phyloP scores from a whole-genome alignment of 129 eudicot species.

The Glebionis coronaria region DNA sequence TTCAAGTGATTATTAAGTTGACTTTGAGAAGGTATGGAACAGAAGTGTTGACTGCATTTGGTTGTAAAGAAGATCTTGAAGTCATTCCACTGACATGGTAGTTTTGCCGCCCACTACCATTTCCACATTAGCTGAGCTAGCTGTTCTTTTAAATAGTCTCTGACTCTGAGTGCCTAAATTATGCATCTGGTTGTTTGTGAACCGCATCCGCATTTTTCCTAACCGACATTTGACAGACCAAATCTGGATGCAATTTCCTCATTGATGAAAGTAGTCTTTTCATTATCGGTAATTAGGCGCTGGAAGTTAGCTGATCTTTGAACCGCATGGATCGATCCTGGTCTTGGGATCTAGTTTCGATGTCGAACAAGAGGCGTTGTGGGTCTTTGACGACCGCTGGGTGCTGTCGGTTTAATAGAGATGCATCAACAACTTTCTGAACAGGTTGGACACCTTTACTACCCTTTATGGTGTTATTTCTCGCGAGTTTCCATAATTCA shows the following conservation, averaged over 20 bases:
- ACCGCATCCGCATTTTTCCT: neutral
- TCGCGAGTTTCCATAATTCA: conserved; percentile 20
- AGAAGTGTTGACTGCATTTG: conserved; percentile 25
- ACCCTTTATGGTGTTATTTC: conserved; percentile 31
- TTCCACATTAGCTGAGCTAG: conserved; percentile 21
- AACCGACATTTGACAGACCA: conserved; percentile 29
- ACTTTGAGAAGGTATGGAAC: conserved; percentile 4
- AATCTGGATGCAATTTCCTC: conserved; percentile 37
- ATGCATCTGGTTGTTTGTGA: neutral
- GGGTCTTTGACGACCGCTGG: conserved; percentile 13
- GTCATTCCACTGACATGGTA: neutral
- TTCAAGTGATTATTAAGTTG: no score
- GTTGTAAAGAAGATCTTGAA: conserved; percentile 23
- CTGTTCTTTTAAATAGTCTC: conserved; percentile 32
- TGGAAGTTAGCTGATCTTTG: conserved; percentile 23
- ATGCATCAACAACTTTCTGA: neutral
- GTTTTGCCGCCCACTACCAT: conserved; percentile 18
- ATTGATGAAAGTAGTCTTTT: conserved; percentile 34
- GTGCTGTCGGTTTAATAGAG: neutral
- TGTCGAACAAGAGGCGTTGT: conserved; percentile 4
- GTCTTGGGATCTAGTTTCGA: conserved; percentile 19
- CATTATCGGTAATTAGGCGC: conserved; percentile 23
- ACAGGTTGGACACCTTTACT: conserved; percentile 21
- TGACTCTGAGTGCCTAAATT: conserved; percentile 24
- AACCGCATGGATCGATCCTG: conserved; percentile 24